Conservation (phyloP, 352 stramenopile genomes). For the Globisporangium perplexum region DNA sequence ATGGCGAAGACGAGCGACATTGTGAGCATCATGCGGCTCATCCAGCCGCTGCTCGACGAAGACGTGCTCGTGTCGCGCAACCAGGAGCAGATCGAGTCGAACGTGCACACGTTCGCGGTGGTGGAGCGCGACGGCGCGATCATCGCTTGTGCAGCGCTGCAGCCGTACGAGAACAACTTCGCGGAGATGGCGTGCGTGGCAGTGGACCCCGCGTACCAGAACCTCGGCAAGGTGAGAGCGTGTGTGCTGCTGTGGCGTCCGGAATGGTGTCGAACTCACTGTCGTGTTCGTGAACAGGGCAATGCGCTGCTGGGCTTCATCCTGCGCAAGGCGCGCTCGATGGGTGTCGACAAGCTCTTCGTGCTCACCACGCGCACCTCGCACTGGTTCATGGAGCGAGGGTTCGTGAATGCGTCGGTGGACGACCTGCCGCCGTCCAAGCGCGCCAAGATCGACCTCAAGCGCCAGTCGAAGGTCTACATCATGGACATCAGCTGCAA, state of each 20-base stretch:
- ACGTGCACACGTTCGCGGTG: conserved; percentile 85
- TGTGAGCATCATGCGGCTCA: conserved; percentile 83
- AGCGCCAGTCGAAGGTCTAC: conserved; percentile 85
- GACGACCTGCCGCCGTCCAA: conserved; percentile 84
- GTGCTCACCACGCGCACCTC: conserved; percentile 98
- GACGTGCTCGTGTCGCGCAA: conserved; percentile 86
- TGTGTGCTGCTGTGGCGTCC: background rate
- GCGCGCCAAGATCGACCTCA: conserved; percentile 69
- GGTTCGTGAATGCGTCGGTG: conserved; percentile 90
- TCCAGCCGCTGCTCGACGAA: conserved; percentile 83
- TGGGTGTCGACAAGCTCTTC: conserved; percentile 91
- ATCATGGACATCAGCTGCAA: conserved; percentile 87
- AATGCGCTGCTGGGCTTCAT: conserved; percentile 91
- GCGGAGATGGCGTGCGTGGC: conserved; percentile 90
- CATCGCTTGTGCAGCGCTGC: conserved; percentile 85
- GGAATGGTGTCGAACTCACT: background rate
- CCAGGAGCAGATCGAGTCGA: conserved; percentile 86
- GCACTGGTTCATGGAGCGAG: conserved; percentile 97
- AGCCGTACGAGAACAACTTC: conserved; percentile 87
- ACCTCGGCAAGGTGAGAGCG: conserved; percentile 50
- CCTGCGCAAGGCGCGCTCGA: conserved; percentile 79
- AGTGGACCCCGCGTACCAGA: conserved; percentile 85
- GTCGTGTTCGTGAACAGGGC: conserved; percentile 27
- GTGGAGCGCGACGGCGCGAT: conserved; percentile 87
- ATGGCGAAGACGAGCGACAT: conserved; percentile 91